These are phyloP conservation scores for Xylaria scruposa DNA, from an alignment of 495 filamentous ascomycete genomes.

Conservation along the genomic window DNA sequence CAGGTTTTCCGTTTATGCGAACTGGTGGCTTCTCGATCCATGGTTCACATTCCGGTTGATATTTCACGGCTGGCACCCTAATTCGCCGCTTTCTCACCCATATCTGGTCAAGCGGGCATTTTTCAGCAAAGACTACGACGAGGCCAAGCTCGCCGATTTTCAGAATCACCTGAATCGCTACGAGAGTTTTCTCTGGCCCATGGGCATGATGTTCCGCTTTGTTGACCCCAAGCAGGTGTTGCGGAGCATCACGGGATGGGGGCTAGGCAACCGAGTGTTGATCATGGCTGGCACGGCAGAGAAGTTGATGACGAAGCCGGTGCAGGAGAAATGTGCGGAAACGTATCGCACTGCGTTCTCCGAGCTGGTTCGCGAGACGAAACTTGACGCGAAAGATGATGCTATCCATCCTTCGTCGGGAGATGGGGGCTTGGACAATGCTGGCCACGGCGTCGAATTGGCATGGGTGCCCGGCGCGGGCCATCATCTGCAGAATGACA, in stretches of 20 bases:
- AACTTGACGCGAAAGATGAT: constrained; percentile 18
- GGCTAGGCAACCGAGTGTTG: constrained; percentile 38
- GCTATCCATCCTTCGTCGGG: background rate
- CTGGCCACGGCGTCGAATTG: constrained; percentile 36
- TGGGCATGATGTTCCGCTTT: constrained; percentile 51
- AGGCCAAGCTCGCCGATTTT: constrained; percentile 40
- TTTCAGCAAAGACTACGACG: constrained; percentile 45
- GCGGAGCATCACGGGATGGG: constrained; percentile 42
- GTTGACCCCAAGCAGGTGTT: constrained; percentile 45
- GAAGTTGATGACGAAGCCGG: constrained; percentile 36
- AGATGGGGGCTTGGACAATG: constrained; percentile 23
- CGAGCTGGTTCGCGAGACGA: constrained; percentile 23
- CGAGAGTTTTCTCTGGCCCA: constrained; percentile 54
- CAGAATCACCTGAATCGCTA: constrained; percentile 47
- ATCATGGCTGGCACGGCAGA: constrained; percentile 50
- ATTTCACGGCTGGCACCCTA: constrained; percentile 52
- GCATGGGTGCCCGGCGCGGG: constrained; percentile 38
- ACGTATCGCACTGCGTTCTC: constrained; percentile 36
- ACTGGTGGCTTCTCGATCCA: constrained; percentile 52
- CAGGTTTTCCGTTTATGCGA: constrained; percentile 47
- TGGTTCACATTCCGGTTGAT: constrained; percentile 51
- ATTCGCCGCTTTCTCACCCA: constrained; percentile 55
- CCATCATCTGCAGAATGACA: constrained; percentile 51
- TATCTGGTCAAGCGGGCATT: constrained; percentile 49
- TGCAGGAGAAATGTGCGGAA: constrained; percentile 36